Conservation (phyloP, 306 rosid genomes). For the Quercus aquifolioides region DNA sequence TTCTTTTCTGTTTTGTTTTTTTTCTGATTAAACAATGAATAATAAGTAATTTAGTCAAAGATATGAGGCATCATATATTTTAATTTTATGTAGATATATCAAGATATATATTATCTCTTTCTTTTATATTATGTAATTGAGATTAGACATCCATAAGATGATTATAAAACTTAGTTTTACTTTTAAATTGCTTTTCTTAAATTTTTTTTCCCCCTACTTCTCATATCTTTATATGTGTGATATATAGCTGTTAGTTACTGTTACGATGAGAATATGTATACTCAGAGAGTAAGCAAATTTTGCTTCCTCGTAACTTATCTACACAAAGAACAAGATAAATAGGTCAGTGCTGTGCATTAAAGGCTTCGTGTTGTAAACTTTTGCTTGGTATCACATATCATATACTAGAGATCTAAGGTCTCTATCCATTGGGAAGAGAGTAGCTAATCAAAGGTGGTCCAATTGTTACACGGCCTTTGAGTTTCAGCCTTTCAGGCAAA, state of each 20-base stretch:
- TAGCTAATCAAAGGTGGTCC: background rate
- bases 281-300: background rate
- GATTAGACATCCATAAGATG: background rate
- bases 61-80: background rate
- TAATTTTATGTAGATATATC: background rate
- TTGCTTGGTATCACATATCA: background rate
- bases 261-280: background rate
- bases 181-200: background rate
- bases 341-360: background rate
- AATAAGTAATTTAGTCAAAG: conserved; percentile 19
- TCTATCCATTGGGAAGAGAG: background rate
- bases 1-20: background rate
- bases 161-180: background rate
- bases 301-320: conserved; percentile 10
- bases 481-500: background rate
- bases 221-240: background rate
- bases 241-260: conserved; percentile 4
- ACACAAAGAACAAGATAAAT: background rate
- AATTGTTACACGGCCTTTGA: background rate
- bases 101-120: conserved; percentile 10
- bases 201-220: background rate
- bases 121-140: background rate
- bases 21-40: conserved; percentile 13
- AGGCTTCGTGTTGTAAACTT: background rate
- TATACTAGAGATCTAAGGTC: background rate